Evolutionary conservation across 179 eudicot species (phyloP), one percentile per base, ranked within the genome.

Genomic region (Heliamphora pulchella): DNA sequence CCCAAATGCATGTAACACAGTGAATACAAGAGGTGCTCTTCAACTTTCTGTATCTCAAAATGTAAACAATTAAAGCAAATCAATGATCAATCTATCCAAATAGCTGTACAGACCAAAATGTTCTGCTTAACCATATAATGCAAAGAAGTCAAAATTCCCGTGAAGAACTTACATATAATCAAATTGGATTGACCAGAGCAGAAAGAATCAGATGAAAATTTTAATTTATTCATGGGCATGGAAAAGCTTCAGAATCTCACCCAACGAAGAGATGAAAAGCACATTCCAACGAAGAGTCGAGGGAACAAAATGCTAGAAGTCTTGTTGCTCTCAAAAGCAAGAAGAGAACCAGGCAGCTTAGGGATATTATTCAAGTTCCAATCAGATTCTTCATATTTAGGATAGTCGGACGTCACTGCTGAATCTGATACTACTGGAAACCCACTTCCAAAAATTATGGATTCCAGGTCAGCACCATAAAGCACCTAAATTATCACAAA

Each of bases 241-340:
- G 72, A 71, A 51, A 13, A 67, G 51, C 62, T 14, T 82, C 58
- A 57, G 80, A 53, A 81, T 81, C 94, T 83, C 87, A 95, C 98
- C 98, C 98, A 93, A 86, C 93, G 88, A 82, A 79, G 79, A 14
- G 93, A 88, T 78, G 98, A 88, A 84, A 95, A 91, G 86, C 97
- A 95, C 98, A 93, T 95, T 81, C 98, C 98, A 8, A 91, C 78
- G 73, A 79, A 89, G 48, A 95, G 83, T 82, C 79, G 88, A 85
- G 97, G 93, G 77, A 74, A 54, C 67, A 84, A 80, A 80, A 83
- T 55, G 31, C 83, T 68, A 65, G 91, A 88, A 58, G 80, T 83
- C 39, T 78, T 82, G 46, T 63, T 67, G 47, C 81, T 88, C 79
- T 89, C 97, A 74, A 89, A 89, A 63, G 86, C 82, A 76, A 95